Base-by-base conservation (phyloP, 2,329 filamentous ascomycete species). In the Aspergillus spinulosporus region DNA sequence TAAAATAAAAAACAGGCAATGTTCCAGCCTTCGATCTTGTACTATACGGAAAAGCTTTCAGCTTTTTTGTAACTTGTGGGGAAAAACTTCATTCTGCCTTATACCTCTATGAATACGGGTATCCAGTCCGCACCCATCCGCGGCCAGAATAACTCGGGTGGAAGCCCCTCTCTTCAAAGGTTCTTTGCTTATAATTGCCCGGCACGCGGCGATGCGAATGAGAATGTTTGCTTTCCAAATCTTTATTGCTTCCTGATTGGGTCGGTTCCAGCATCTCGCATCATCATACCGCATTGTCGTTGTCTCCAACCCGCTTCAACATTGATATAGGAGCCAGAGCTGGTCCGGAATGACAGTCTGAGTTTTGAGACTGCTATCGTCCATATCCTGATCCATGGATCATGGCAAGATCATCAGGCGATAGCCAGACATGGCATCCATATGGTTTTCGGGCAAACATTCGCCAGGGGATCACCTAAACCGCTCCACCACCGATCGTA, bases 181-280 rank as follows among this genome's bases (percentile, higher is more conserved):
- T 29, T 15, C 26, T 40, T 49, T 40, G 37, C 15, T 50, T 5
- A 32, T 29, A 3, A 46, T 15, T 34, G 4, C 3, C 11, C 28
- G 46, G 26, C 26, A 28, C 4, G 26, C 26, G 26, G 26, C 26
- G 4, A 28, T 28, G 26, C 26, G 26, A 39, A 3, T 40, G 34
- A 4, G 39, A 14, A 40, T 52, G 50, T 52, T 52, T 52, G 42
- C 43, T 26, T 8, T n/a, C 11, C 31, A 5, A 28, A 5, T 28
- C 26, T 11, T 52, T 36, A 39, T 21, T 28, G 26, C 26, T 28
- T 28, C 29, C 29, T 46, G 31, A 52, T 52, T 52, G 42, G 42
- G 4, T 21, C 26, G 7, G 34, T 14, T 12, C 42, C 40, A 45
- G 8, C 15, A 15, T 36, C 31, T 12, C 37, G 31, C 14, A 37